These are phyloP conservation scores for Salix dunnii DNA, from an alignment of 345 rosid species.

Conservation along the genomic window DNA sequence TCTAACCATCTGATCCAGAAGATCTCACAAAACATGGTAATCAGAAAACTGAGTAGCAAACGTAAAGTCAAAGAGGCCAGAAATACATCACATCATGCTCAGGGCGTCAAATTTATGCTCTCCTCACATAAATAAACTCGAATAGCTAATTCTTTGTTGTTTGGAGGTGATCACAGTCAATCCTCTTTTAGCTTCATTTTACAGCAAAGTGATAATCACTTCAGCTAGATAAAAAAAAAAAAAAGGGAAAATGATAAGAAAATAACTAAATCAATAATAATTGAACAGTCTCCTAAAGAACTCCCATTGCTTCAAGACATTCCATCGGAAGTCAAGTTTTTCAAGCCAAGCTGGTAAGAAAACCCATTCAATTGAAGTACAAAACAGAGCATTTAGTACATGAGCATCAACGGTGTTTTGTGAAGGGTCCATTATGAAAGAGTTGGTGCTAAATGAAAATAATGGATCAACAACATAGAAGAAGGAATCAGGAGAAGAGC, in stretches of 20 bases:
- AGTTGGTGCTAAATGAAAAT: not conserved
- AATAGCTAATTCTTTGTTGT: too few relatives aligned
- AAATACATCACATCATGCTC: not conserved
- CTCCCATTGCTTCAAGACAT: not conserved
- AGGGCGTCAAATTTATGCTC: too few relatives aligned
- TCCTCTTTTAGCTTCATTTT: too few relatives aligned
- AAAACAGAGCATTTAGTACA: not conserved
- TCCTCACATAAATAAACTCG: too few relatives aligned
- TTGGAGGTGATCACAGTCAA: too few relatives aligned
- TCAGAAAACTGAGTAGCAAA: not conserved
- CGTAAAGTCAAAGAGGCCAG: not conserved
- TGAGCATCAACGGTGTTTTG: not conserved
- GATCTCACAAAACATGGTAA: not conserved
- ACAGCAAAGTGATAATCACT: too few relatives aligned
- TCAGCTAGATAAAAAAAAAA: too few relatives aligned
- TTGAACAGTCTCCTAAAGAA: not conserved
- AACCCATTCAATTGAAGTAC: not conserved
- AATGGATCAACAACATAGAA: not conserved
- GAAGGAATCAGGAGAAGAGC: not conserved
- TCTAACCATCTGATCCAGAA: not conserved
- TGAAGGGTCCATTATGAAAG: constrained; percentile 1
- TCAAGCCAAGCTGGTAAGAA: not conserved
- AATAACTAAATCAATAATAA: too few relatives aligned
- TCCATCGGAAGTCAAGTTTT: not conserved
- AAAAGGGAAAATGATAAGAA: too few relatives aligned